Base-by-base conservation (phyloP, 176 grass and related monocot genomes). In the Thalia dealbata region DNA sequence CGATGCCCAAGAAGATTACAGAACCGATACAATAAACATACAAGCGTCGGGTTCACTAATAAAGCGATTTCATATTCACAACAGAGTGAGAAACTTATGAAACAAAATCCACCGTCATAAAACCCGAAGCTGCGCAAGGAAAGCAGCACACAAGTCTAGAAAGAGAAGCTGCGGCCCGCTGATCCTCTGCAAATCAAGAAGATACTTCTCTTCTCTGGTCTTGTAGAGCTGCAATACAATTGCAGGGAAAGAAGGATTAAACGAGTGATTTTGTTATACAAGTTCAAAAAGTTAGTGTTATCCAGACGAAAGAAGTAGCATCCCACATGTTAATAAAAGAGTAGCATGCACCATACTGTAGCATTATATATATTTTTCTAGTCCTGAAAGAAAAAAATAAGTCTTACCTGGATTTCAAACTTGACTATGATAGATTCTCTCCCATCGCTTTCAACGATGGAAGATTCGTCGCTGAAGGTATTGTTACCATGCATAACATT, bases 341-440 rank as follows among this genome's bases (percentile, higher is more conserved):
- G 11, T 8, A 56, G 32, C 32, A 38, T 38, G 32, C 1, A 38
- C 32, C 32, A 38, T 38, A 38, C 32, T 38, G 32, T 38, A 38
- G 32, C 32, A 38, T 38, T 38, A 38, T 38, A 38, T 38, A n/a
- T n/a, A n/a, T 38, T 38, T 38, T 38, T 38, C 4, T 38, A 2
- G 32, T 32, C 16, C 14, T 65, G 12, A 32, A 35, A 65, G 15
- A 41, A 35, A 2, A 59, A 72, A 14, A 29, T 18, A 73, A 54
- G 64, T 44, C 42, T 48, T 77, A 90, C 93, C 93, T 97, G 93
- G 51, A 97, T 82, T 91, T 97, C 93, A 82, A 97, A 97, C 78
- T 97, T 97, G 73, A 97, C 76, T 74, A 82, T 75, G 72, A 60
- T 64, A 74, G 83, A 79, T 52, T 81, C 58, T 81, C 46, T 89